phyloP scores from a whole-genome alignment of 495 filamentous ascomycete species.

The Astrocystis sublimbata region DNA sequence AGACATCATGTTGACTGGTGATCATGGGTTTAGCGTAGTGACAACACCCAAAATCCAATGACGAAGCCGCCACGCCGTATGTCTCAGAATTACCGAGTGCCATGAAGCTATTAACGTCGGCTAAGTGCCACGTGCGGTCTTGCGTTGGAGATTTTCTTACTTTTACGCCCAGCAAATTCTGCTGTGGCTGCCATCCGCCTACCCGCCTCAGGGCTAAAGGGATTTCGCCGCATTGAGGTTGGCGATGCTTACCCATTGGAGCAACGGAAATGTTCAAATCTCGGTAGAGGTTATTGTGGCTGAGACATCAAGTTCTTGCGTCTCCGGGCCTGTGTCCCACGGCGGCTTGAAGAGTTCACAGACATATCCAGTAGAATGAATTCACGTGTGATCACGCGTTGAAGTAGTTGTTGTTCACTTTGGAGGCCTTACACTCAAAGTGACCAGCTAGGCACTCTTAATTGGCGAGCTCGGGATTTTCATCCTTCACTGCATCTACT shows the following conservation, averaged over 20 bases:
- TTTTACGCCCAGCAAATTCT: slow-evolving; percentile 10
- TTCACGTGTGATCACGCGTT: background rate
- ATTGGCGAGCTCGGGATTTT: slow-evolving; percentile 32
- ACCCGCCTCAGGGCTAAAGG: slow-evolving; percentile 2
- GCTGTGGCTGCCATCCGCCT: slow-evolving; percentile 2
- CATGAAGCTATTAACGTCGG: background rate
- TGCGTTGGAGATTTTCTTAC: too few relatives aligned
- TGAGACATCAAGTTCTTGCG: slow-evolving; percentile 13
- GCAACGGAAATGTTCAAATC: background rate
- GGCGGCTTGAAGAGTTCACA: background rate
- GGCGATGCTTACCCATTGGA: background rate
- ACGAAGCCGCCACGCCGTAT: slow-evolving; percentile 3
- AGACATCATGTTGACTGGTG: background rate
- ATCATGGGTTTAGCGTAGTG: background rate
- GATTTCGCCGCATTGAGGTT: background rate
- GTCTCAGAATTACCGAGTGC: background rate
- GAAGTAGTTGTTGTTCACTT: background rate
- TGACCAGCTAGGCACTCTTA: background rate
- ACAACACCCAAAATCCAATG: background rate
- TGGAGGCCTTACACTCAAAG: background rate
- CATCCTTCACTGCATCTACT: slow-evolving; percentile 45
- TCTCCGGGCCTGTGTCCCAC: slow-evolving; percentile 21
- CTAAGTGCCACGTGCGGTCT: background rate
- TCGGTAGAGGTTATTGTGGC: background rate
- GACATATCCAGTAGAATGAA: background rate